phyloP scores from a whole-genome alignment of 768 basidiomycete genomes.

The Sarcodon aspratus region DNA sequence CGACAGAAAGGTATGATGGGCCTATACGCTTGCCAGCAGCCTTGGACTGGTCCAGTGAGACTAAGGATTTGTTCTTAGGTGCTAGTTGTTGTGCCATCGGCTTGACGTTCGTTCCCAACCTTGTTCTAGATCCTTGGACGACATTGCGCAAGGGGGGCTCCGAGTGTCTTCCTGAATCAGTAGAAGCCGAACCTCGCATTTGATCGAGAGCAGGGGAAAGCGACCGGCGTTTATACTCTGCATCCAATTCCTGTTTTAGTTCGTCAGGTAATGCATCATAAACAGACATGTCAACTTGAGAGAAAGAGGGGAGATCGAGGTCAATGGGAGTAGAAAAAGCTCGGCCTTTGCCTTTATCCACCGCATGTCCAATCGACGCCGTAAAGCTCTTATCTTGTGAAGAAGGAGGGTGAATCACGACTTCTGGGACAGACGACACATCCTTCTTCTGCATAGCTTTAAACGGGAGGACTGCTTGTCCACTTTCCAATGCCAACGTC shows the following conservation, averaged over 20 bases:
- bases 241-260: constrained; percentile 55
- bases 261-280: constrained; percentile 63
- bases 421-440: background rate
- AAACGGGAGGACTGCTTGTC: constrained; percentile 58
- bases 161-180: background rate
- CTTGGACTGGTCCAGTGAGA: constrained; percentile 23
- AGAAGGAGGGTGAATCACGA: constrained; percentile 17
- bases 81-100: constrained; percentile 56
- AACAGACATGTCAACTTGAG: constrained; percentile 63
- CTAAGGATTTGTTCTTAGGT: constrained; percentile 34
- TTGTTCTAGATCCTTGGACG: constrained; percentile 2
- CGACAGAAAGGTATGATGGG: constrained; percentile 20
- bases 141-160: constrained; percentile 7
- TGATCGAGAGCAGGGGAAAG: constrained; percentile 4
- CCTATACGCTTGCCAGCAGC: constrained; percentile 25
- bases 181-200: constrained; percentile 24
- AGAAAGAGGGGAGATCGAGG: constrained; percentile 54
- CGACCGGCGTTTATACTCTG: constrained; percentile 53
- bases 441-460: background rate
- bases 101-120: constrained; percentile 26
- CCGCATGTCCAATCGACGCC: background rate
- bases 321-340: background rate
- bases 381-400: constrained; percentile 17
- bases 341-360: background rate
- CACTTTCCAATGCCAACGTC: constrained; percentile 21